Percentiles rank a stretch among this genome's conserved stretches.
Conservation (phyloP, 768 basidiomycete species). For the Suillus fuscotomentosus region DNA sequence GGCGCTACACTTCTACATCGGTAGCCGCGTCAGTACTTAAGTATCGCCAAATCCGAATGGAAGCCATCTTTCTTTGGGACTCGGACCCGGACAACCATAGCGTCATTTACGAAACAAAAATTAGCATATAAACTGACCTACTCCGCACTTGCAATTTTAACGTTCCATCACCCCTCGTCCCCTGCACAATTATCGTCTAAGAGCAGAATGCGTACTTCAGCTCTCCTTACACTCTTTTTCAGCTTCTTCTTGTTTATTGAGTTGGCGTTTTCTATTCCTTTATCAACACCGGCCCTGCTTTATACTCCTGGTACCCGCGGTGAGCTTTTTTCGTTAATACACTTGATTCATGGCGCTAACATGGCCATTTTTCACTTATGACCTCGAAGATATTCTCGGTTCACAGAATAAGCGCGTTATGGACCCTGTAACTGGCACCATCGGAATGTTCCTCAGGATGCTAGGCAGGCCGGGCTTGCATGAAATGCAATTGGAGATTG, state of each 20-base stretch:
- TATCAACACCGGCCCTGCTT: not conserved
- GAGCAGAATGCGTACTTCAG: constrained; percentile 2
- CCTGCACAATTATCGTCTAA: not conserved
- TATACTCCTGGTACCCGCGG: not conserved
- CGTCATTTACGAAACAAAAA: not conserved
- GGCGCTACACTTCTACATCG: not conserved
- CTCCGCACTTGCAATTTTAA: not conserved
- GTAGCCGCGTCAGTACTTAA: not conserved
- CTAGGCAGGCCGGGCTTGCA: not conserved
- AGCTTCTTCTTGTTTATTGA: not conserved
- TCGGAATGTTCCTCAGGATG: not conserved
- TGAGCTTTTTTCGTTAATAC: not conserved
- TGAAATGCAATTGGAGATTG: not conserved
- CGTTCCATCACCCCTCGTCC: not conserved
- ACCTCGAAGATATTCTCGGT: not conserved
- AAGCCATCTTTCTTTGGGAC: not conserved
- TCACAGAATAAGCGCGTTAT: not conserved
- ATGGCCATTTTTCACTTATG: not conserved
- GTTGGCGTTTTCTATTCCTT: not conserved
- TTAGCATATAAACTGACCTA: not conserved
- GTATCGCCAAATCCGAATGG: not conserved
- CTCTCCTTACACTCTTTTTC: constrained; percentile 3
- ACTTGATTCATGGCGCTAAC: not conserved
- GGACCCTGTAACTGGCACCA: not conserved
- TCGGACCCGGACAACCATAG: not conserved